Conservation (phyloP, 1,284 basidiomycete genomes). For the Trichosporon asahii region DNA sequence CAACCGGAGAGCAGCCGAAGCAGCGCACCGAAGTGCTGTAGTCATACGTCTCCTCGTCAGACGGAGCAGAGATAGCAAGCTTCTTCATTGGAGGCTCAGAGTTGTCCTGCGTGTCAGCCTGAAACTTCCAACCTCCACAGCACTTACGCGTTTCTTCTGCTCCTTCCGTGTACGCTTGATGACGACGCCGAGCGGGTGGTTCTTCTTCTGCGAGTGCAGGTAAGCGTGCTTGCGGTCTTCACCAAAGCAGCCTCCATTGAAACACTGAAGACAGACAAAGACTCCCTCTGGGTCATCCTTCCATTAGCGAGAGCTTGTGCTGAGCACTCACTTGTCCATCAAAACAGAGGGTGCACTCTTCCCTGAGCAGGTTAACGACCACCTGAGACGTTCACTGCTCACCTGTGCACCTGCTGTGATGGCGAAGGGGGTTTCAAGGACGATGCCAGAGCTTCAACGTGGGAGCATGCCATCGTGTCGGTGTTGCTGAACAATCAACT, state of each 20-base stretch:
- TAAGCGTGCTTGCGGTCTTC: conserved; percentile 64
- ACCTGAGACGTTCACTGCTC: conserved; percentile 19
- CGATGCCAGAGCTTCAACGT: conserved; percentile 31
- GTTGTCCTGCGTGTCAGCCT: conserved; percentile 50
- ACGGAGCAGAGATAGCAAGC: conserved; percentile 78
- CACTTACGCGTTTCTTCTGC: conserved; percentile 63
- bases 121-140: neutral
- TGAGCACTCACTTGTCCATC: conserved; percentile 69
- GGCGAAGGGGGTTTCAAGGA: conserved; percentile 37
- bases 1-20: conserved; percentile 61
- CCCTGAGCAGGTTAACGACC: conserved; percentile 30
- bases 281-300: conserved; percentile 73
- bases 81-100: conserved; percentile 84
- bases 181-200: conserved; percentile 76
- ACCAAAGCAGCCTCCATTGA: conserved; percentile 80
- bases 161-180: conserved; percentile 72
- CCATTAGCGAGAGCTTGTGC: conserved; percentile 4
- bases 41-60: conserved; percentile 85
- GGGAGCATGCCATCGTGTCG: conserved; percentile 32
- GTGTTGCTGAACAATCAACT: neutral
- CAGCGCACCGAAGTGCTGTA: conserved; percentile 67
- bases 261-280: conserved; percentile 87
- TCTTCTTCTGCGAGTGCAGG: conserved; percentile 66
- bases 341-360: conserved; percentile 78
- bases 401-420: conserved; percentile 50